Percentiles rank a stretch among this genome's conserved stretches.
These are phyloP conservation scores for Neonectria faginata DNA, from an alignment of 2,329 filamentous ascomycete genomes.

Conservation along the genomic window DNA sequence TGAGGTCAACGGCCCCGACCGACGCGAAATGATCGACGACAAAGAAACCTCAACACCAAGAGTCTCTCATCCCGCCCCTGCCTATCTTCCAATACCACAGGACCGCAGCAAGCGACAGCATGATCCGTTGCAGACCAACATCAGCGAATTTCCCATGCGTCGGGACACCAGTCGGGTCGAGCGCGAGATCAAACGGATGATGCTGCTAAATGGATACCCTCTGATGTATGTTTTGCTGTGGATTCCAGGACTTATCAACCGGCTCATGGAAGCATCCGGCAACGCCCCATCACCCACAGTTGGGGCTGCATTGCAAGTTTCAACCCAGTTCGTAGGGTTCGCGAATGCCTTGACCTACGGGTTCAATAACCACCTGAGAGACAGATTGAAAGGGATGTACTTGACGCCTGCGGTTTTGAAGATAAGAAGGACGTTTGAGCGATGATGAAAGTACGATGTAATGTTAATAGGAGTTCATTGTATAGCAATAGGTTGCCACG, in stretches of 20 bases:
- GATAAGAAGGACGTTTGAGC: slow-evolving; percentile 8
- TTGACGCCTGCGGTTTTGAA: slow-evolving; percentile 33
- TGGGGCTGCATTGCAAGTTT: slow-evolving; percentile 33
- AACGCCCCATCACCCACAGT: slow-evolving; percentile 24
- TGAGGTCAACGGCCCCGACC: slow-evolving; percentile 24
- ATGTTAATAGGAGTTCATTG: background rate
- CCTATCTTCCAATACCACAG: background rate
- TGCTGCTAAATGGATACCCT: slow-evolving; percentile 42
- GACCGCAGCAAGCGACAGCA: background rate
- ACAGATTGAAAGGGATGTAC: slow-evolving; percentile 33
- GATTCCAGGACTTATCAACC: slow-evolving; percentile 39
- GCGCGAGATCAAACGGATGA: slow-evolving; percentile 41
- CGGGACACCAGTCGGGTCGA: slow-evolving; percentile 33
- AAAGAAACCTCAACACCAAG: background rate
- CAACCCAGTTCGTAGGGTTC: slow-evolving; percentile 40
- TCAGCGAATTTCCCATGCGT: slow-evolving; percentile 41
- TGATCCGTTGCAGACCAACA: slow-evolving; percentile 33
- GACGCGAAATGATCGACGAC: background rate
- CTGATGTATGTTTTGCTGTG: slow-evolving; percentile 42
- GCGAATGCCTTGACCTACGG: slow-evolving; percentile 42
- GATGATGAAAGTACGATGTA: background rate
- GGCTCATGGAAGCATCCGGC: slow-evolving; percentile 38
- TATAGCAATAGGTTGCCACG: background rate
- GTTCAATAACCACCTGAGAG: slow-evolving; percentile 42
- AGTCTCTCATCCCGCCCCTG: background rate